These are phyloP conservation scores for Naegleria gruberi DNA, from an alignment of 208 protist species.

Conservation along the genomic window DNA sequence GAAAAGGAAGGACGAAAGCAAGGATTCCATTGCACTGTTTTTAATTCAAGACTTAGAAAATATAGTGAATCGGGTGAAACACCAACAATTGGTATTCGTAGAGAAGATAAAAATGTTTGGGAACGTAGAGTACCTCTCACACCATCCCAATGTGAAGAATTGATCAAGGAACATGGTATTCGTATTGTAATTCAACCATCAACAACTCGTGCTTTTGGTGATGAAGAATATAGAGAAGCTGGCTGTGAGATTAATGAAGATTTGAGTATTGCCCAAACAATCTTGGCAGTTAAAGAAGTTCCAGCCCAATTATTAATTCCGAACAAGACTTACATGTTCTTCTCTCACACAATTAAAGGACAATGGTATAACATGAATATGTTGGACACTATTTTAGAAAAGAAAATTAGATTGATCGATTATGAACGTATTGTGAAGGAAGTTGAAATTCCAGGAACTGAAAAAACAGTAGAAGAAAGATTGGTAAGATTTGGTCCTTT, in stretches of 20 bases:
- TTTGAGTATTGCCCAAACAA: slow-evolving; percentile 41
- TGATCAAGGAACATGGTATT: slow-evolving; percentile 40
- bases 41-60: not conserved
- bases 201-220: slow-evolving; percentile 43
- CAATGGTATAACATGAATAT: slow-evolving; percentile 67
- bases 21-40: no score
- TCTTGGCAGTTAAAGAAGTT: slow-evolving; percentile 68
- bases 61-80: not conserved
- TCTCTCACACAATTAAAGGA: slow-evolving; percentile 68
- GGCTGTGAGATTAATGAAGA: slow-evolving; percentile 57
- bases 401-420: slow-evolving; percentile 62
- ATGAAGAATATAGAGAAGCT: slow-evolving; percentile 45
- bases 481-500: slow-evolving; percentile 60
- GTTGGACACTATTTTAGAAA: slow-evolving; percentile 51
- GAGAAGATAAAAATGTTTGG: slow-evolving; percentile 62
- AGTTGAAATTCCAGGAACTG: slow-evolving; percentile 22
- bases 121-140: slow-evolving; percentile 56
- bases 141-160: slow-evolving; percentile 44
- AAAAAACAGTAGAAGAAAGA: slow-evolving; percentile 31
- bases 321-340: slow-evolving; percentile 58
- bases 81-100: slow-evolving; percentile 45
- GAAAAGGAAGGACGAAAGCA: no score
- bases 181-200: slow-evolving; percentile 56
- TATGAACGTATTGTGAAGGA: slow-evolving; percentile 56
- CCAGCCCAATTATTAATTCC: slow-evolving; percentile 38